phyloP scores from a whole-genome alignment of 2,329 filamentous ascomycete species.

The Xylariaceae sp. region DNA sequence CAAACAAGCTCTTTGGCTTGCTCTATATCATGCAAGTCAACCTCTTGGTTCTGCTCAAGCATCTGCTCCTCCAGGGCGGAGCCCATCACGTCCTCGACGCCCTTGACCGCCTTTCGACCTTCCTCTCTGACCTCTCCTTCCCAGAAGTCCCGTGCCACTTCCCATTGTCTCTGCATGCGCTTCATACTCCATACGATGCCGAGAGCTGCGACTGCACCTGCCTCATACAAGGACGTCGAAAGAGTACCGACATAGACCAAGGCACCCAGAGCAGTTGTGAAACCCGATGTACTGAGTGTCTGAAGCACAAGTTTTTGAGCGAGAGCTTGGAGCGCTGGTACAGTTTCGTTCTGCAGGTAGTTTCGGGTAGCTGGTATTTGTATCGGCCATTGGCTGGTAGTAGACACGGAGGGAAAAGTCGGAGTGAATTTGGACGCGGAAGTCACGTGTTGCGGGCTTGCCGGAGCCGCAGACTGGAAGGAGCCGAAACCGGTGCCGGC shows the following conservation, averaged over 20 bases:
- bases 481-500: constrained; percentile 26
- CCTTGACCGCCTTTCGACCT: constrained; percentile 58
- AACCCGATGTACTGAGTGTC: constrained; percentile 67
- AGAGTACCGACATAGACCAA: constrained; percentile 55
- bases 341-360: constrained; percentile 61
- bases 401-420: background rate
- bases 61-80: constrained; percentile 38
- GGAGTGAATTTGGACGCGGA: constrained; percentile 14
- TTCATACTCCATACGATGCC: constrained; percentile 57
- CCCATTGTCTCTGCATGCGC: constrained; percentile 60
- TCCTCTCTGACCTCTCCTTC: constrained; percentile 65
- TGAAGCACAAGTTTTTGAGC: constrained; percentile 73
- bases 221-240: constrained; percentile 54
- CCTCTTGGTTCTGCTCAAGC: constrained; percentile 19
- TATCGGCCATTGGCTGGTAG: constrained; percentile 59
- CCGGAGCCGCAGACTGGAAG: constrained; percentile 6
- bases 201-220: constrained; percentile 57
- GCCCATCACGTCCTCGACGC: constrained; percentile 50
- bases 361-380: constrained; percentile 70
- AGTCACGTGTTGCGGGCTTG: background rate
- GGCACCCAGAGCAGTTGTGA: constrained; percentile 52
- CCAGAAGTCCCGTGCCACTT: constrained; percentile 57
- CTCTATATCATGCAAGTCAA: constrained; percentile 30
- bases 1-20: constrained; percentile 42
- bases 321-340: constrained; percentile 67